Conservation (phyloP, 1,139 yeast genomes). For the Candida labiduridarum region DNA sequence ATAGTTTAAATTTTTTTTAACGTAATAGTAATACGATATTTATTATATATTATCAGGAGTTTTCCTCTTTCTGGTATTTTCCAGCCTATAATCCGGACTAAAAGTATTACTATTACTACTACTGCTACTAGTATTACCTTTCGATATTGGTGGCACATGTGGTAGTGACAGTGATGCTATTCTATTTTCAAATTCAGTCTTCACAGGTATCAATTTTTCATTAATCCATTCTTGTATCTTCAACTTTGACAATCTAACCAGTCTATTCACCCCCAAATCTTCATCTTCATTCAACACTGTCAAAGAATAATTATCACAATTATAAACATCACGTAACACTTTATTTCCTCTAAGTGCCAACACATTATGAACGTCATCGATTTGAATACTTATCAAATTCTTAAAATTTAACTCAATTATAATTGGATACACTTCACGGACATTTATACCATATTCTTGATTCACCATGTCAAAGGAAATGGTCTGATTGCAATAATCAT, state of each 20-base stretch:
- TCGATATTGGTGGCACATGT: neutral
- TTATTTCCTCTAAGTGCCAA: constrained; percentile 23
- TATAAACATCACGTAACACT: constrained; percentile 35
- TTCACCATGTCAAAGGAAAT: constrained; percentile 12
- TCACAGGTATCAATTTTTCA: constrained; percentile 14
- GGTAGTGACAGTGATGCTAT: neutral
- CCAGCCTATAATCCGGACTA: neutral
- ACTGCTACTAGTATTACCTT: neutral
- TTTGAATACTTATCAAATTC: constrained; percentile 26
- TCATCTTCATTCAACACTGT: constrained; percentile 23
- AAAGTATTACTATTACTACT: neutral
- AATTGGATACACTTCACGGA: constrained; percentile 17
- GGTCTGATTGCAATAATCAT: constrained; percentile 26
- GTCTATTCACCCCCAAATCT: constrained; percentile 23
- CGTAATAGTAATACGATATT: constrained; percentile 4
- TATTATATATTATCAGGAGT: constrained; percentile 13
- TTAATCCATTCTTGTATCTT: constrained; percentile 26
- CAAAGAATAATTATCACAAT: constrained; percentile 22
- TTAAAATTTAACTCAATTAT: constrained; percentile 30
- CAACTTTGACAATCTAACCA: constrained; percentile 20
- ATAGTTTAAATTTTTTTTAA: neutral
- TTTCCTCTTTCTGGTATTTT: constrained; percentile 14
- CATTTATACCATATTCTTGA: constrained; percentile 21
- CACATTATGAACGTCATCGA: constrained; percentile 28
- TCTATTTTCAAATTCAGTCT: constrained; percentile 7